Evolutionary conservation across 1,284 basidiomycete genomes (phyloP), one percentile per base, ranked within the genome.

Genomic region (Cryptococcus jaspeensis): DNA sequence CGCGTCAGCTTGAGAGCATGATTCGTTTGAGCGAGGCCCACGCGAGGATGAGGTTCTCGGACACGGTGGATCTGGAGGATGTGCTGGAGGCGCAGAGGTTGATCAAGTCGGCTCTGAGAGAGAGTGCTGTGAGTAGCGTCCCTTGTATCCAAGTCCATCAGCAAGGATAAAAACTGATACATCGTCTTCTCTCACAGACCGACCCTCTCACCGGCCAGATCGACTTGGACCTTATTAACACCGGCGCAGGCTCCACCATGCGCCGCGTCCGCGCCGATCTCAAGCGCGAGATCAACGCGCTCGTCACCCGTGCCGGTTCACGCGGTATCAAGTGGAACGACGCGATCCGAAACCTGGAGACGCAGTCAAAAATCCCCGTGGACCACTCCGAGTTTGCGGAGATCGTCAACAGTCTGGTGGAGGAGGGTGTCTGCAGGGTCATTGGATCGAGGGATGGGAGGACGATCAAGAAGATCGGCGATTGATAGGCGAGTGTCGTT

Each of bases 21-120:
- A 98, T 99, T 72, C 90, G 96, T n/a, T 84, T 99, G 28, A 88
- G 89, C 0, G 96, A 99, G 78, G 95, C 89, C 0, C 95, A 99
- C 72, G 94, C 95, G 0, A 84, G 94, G 22, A 97, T 98, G 94
- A 85, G 93, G 1, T 88, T 96, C 76, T 89, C 88, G 20, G 82
- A 86, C 32, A 83, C 84, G 50, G 95, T 99, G 50, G 89, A 94
- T 66, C 80, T 91, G 42, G 79, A 81, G 53, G 96, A 99, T 71
- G 96, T 99, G 22, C 81, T 84, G 61, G 96, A 99, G 78, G 93
- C 95, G 1, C 86, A 84, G 66, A 84, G 95, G 13, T 83, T 99
- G 62, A 98, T 99, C 86, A 86, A 90, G 52, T 90, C 96, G 73
- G 96, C 95, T 12, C 89, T 98, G 76, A 87, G 93, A 70, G 93